Conservation (phyloP, 306 rosid species). For the Vigna mungo region DNA sequence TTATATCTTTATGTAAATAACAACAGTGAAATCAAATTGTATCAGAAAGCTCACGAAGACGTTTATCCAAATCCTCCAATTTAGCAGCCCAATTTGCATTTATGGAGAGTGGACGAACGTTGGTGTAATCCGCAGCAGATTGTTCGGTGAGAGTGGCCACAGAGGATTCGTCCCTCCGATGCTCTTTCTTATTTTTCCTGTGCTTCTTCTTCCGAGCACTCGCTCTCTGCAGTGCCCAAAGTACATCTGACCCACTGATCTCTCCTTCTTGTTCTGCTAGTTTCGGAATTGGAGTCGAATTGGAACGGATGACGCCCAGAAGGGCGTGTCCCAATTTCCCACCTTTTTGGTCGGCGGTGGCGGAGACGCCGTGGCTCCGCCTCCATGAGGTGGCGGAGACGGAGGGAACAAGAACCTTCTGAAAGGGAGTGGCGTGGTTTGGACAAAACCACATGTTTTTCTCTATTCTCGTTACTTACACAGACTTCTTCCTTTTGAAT, state of each 20-base stretch:
- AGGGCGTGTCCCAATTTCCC: constrained; percentile 48
- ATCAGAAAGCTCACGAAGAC: constrained; percentile 59
- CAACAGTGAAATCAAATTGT: constrained; percentile 32
- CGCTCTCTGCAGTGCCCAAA: constrained; percentile 73
- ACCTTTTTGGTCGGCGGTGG: neutral
- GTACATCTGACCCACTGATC: constrained; percentile 72
- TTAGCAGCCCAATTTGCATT: constrained; percentile 59
- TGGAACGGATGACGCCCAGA: constrained; percentile 37
- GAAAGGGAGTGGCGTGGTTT: constrained; percentile 30
- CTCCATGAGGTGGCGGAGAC: constrained; percentile 44
- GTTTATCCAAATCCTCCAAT: constrained; percentile 67
- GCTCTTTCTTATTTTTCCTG: constrained; percentile 29
- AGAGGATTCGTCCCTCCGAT: constrained; percentile 47
- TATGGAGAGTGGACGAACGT: constrained; percentile 56
- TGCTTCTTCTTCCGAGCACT: constrained; percentile 51
- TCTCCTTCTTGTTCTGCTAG: neutral
- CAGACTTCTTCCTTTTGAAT: too few species aligned
- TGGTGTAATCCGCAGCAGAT: constrained; percentile 39
- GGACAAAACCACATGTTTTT: constrained; percentile 44
- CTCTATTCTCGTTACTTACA: neutral
- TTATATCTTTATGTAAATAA: neutral
- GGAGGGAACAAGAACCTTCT: constrained; percentile 16
- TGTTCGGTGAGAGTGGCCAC: constrained; percentile 39
- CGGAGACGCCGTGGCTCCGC: constrained; percentile 1
- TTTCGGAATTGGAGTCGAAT: constrained; percentile 39